Conservation (phyloP, 345 rosid genomes). For the Gossypium sturtianum region DNA sequence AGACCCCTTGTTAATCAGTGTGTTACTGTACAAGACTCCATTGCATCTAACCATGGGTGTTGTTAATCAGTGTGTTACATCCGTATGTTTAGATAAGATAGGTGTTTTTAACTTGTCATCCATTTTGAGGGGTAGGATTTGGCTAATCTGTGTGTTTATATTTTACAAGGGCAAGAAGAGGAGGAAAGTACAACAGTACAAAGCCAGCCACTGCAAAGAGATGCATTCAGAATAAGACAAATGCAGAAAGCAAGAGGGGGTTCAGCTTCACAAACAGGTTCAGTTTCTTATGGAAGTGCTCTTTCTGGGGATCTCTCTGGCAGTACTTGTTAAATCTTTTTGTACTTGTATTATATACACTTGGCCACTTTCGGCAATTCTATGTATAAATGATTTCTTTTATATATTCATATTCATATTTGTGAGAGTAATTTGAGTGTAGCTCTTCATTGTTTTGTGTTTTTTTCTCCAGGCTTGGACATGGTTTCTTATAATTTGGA, state of each 20-base stretch:
- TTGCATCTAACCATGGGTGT: too few relatives aligned
- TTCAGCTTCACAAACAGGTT: constrained; percentile 75
- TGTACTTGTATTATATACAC: background rate
- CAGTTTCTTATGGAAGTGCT: constrained; percentile 80
- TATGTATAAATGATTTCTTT: too few relatives aligned
- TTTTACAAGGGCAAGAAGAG: constrained; percentile 60
- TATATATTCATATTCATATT: too few relatives aligned
- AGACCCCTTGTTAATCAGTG: background rate
- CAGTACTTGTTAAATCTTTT: constrained; percentile 47
- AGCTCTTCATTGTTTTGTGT: too few relatives aligned
- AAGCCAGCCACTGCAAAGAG: constrained; percentile 77
- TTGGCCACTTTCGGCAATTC: too few relatives aligned
- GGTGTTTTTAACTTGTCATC: too few relatives aligned
- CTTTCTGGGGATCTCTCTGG: constrained; percentile 83
- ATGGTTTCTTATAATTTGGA: too few relatives aligned
- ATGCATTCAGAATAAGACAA: constrained; percentile 70
- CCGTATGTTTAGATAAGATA: too few relatives aligned
- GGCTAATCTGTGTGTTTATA: background rate
- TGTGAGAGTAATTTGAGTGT: too few relatives aligned
- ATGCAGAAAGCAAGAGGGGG: constrained; percentile 65
- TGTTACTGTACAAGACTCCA: background rate
- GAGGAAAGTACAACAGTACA: constrained; percentile 60
- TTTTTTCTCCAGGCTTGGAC: too few relatives aligned
- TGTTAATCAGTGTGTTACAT: background rate
- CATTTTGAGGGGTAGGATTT: background rate